phyloP scores from a whole-genome alignment of 176 grass and related monocot species.

The Hordeum marinum region DNA sequence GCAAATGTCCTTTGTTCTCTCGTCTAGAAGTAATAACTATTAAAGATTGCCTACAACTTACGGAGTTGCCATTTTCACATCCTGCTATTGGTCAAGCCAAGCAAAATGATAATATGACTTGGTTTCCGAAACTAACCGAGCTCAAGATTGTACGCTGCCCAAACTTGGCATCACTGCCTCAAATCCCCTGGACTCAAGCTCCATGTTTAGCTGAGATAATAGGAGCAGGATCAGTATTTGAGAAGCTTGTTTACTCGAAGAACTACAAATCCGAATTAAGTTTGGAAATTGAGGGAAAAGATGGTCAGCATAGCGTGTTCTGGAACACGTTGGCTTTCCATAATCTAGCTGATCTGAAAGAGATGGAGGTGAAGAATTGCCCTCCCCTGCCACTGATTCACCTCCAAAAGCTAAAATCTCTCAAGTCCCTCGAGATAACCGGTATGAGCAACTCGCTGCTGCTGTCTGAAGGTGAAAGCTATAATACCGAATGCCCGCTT shows the following conservation, averaged over 20 bases:
- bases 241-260: rapidly evolving
- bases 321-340: background rate
- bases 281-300: rapidly evolving
- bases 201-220: rapidly evolving
- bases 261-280: rapidly evolving
- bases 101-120: background rate
- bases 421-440: rapidly evolving
- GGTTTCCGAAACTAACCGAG: background rate
- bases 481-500: background rate
- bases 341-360: background rate
- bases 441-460: background rate
- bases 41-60: background rate
- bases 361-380: rapidly evolving
- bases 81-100: background rate
- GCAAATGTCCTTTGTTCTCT: background rate
- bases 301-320: rapidly evolving
- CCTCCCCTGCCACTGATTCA: background rate
- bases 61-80: background rate
- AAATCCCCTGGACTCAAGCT: background rate
- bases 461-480: background rate
- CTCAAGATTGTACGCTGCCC: background rate
- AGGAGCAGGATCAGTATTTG: background rate
- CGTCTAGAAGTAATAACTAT: background rate
- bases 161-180: background rate
- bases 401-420: background rate